phyloP scores from a whole-genome alignment of 2,329 filamentous ascomycete species.

The Trichoderma koningiopsis region DNA sequence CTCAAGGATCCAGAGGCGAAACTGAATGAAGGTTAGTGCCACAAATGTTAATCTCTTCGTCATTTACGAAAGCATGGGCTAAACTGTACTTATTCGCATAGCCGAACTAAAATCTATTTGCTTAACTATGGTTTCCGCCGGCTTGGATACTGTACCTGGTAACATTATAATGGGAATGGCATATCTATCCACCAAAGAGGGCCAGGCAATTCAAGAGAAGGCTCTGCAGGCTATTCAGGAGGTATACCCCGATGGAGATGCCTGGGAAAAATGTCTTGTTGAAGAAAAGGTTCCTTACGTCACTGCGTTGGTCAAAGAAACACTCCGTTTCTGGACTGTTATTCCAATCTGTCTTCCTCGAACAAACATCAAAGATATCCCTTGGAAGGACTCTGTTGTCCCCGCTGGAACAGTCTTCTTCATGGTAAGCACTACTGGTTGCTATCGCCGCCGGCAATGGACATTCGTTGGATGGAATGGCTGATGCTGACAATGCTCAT shows the following conservation, averaged over 20 bases:
- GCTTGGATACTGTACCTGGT: conserved; percentile 78
- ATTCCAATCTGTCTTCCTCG: conserved; percentile 78
- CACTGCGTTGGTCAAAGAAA: conserved; percentile 77
- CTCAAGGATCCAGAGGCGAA: conserved; percentile 53
- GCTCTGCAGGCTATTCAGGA: conserved; percentile 71
- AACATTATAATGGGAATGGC: conserved; percentile 80
- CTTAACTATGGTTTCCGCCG: conserved; percentile 79
- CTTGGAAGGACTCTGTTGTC: conserved; percentile 66
- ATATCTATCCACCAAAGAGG: conserved; percentile 67
- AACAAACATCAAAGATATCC: conserved; percentile 70
- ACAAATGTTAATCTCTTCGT: neutral
- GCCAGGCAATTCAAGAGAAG: conserved; percentile 69
- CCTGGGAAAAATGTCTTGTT: conserved; percentile 71
- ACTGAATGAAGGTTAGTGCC: conserved; percentile 40
- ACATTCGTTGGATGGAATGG: neutral
- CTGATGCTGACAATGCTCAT: neutral
- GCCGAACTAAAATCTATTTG: conserved; percentile 80
- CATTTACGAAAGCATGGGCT: neutral
- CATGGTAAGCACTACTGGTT: conserved; percentile 53
- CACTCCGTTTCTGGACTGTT: conserved; percentile 76
- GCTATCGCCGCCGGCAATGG: no score
- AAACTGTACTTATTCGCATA: conserved; percentile 35
- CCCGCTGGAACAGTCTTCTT: conserved; percentile 79
- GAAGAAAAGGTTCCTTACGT: conserved; percentile 79
- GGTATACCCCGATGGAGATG: conserved; percentile 71